These are phyloP conservation scores for Coccomyxa sp. DNA, from an alignment of 139 green algal genomes.

Conservation along the genomic window DNA sequence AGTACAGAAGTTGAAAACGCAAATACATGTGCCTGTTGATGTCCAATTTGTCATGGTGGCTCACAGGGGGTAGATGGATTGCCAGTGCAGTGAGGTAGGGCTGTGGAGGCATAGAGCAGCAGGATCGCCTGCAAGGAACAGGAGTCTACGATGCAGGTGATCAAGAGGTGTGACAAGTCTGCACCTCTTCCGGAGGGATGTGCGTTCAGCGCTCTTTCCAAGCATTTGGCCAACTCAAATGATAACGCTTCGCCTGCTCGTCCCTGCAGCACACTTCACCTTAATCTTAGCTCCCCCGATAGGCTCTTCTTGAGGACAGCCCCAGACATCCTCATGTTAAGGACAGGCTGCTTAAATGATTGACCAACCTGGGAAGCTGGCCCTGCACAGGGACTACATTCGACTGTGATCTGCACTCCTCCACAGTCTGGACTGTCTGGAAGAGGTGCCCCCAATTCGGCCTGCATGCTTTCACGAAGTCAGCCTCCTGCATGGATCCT, in stretches of 20 bases:
- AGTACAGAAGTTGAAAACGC: not conserved
- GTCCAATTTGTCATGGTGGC: not conserved
- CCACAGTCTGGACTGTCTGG: constrained; percentile 46
- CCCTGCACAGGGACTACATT: constrained; percentile 73
- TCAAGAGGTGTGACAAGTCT: not conserved
- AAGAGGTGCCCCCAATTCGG: constrained; percentile 44
- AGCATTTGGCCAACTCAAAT: constrained; percentile 39
- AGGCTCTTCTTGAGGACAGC: not conserved
- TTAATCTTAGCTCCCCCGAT: too few species aligned
- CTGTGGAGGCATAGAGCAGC: not conserved
- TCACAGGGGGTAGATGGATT: not conserved
- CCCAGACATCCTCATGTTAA: not conserved
- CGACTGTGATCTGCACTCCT: constrained; percentile 56
- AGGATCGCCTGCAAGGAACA: not conserved
- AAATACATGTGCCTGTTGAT: constrained; percentile 1
- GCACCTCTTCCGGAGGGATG: constrained; percentile 17
- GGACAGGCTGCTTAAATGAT: not conserved
- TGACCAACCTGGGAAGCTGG: constrained; percentile 60
- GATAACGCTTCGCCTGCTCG: constrained; percentile 60
- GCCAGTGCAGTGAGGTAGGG: too few species aligned
- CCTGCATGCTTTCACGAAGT: constrained; percentile 26
- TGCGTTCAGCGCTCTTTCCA: constrained; percentile 48
- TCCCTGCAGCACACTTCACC: constrained; percentile 39
- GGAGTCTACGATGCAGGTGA: not conserved
- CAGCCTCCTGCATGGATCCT: not conserved